phyloP scores from a whole-genome alignment of 2,329 filamentous ascomycete species.

The Akanthomyces dipterigenus region DNA sequence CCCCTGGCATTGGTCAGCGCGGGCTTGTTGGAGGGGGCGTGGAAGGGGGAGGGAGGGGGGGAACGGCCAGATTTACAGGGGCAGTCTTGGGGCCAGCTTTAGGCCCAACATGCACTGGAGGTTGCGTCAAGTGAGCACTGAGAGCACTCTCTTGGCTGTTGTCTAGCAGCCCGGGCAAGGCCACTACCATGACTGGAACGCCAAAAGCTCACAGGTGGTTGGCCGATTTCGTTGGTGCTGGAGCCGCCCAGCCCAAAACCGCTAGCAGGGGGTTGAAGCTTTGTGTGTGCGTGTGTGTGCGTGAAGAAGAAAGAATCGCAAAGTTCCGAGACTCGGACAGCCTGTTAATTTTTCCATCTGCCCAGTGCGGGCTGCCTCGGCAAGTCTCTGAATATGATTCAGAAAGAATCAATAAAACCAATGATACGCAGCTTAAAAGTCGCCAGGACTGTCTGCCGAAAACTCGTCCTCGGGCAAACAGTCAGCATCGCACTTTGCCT shows the following conservation, averaged over 20 bases:
- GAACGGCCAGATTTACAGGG: neutral
- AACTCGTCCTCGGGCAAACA: neutral
- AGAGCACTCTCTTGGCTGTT: too few species aligned
- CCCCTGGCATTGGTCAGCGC: neutral
- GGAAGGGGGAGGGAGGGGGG: neutral
- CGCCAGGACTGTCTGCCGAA: too few species aligned
- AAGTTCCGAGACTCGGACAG: neutral
- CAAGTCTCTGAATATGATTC: neutral
- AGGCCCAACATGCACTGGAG: too few species aligned
- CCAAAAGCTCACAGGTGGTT: neutral
- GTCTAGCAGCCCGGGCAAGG: too few species aligned
- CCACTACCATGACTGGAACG: neutral
- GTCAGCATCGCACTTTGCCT: neutral
- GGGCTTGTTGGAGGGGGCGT: neutral
- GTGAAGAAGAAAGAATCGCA: neutral
- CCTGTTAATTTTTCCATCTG: neutral
- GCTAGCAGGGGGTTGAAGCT: neutral
- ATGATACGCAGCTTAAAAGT: too few species aligned
- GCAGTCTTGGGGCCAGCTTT: too few species aligned
- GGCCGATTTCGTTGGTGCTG: neutral
- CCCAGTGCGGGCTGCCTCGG: neutral
- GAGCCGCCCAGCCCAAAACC: constrained; percentile 2
- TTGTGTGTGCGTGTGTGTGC: neutral
- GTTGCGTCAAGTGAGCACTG: neutral
- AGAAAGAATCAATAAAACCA: neutral